Base-by-base conservation (phyloP, 441 rosid genomes). In the Raphanus hybrid region DNA sequence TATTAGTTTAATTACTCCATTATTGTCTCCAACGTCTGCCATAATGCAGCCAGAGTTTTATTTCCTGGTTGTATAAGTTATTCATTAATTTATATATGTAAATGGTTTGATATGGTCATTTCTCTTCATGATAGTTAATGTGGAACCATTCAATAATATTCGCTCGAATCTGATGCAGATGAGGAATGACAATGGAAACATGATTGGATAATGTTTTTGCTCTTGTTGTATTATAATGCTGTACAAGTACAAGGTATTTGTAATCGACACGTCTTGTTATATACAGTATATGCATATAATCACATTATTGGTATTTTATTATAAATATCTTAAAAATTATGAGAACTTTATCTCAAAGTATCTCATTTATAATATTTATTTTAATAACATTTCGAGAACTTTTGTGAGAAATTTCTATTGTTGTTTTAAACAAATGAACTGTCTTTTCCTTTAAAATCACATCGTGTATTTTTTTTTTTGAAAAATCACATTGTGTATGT, bases 1-100 rank as follows among this genome's bases (percentile, higher is more conserved):
- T 74, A 79, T 64, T 79, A 57, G 65, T 79, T 74, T 79, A 74
- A 69, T 64, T 26, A 74, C 79, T 74, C 79, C 68, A 74, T 79
- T 74, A 79, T 74, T 79, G 79, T 64, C 39, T 70, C 64, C 75
- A 79, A 48, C 79, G 37, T 79, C 16, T 58, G 78, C 69, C 78
- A 69, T 55, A 64, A 64, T 64, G 27, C 58, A 74, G 75, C 82
- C 75, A 74, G 74, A 20, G 1, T 0, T 18, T 1, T 20, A 74
- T 64, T 69, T 73, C 74, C 58, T 74, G 78, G 78, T 20, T 73
- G 77, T 78, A 52, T 71, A 34, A 8, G 64, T 54, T 78, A 61
- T 41, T 54, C 32, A 78, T 64, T 74, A 68, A 32, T 16, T 74
- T 73, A 73, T 73, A 57, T 55, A 78, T 2, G 43, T 43, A 74